Evolutionary conservation across 1,284 basidiomycete genomes (phyloP).

Genomic region (Cryptococcus hybrid): DNA sequence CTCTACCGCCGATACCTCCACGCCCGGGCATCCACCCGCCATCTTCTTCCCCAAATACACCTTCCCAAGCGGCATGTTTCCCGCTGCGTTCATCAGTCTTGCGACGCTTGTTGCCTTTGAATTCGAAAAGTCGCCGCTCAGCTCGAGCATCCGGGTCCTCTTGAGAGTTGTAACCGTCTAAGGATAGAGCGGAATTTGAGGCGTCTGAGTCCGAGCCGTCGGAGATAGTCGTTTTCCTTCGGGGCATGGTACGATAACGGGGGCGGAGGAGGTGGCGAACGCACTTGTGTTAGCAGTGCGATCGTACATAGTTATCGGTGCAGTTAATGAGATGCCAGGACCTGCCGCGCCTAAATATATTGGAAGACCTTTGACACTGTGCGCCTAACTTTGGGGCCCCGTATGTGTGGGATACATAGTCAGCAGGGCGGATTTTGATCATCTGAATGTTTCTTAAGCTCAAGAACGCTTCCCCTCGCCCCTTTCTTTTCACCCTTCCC

Average conservation of each 20-base stretch:
- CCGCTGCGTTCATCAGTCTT: conserved; percentile 61
- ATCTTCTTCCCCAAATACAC: not conserved
- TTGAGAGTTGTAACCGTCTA: conserved; percentile 54
- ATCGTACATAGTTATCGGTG: too few species aligned
- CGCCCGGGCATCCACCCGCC: not conserved
- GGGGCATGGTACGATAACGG: conserved; percentile 59
- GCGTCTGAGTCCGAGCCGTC: conserved; percentile 57
- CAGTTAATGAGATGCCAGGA: not conserved
- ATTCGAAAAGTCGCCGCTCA: conserved; percentile 73
- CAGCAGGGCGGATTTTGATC: not conserved
- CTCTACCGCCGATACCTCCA: not conserved
- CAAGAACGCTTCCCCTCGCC: too few species aligned
- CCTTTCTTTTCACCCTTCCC: not conserved
- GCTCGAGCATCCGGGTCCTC: conserved; percentile 67
- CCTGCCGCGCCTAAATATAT: not conserved
- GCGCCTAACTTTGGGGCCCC: not conserved
- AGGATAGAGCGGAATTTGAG: conserved; percentile 53
- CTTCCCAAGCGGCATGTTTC: conserved; percentile 62
- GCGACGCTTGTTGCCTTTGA: conserved; percentile 63
- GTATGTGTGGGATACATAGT: not conserved
- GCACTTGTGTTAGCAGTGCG: too few species aligned
- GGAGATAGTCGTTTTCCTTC: conserved; percentile 70
- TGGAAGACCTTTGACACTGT: too few species aligned
- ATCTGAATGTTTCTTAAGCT: not conserved
- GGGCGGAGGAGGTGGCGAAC: too few species aligned